Base-by-base conservation (phyloP, 129 eudicot genomes). In the Chrysanthemum seticuspe region DNA sequence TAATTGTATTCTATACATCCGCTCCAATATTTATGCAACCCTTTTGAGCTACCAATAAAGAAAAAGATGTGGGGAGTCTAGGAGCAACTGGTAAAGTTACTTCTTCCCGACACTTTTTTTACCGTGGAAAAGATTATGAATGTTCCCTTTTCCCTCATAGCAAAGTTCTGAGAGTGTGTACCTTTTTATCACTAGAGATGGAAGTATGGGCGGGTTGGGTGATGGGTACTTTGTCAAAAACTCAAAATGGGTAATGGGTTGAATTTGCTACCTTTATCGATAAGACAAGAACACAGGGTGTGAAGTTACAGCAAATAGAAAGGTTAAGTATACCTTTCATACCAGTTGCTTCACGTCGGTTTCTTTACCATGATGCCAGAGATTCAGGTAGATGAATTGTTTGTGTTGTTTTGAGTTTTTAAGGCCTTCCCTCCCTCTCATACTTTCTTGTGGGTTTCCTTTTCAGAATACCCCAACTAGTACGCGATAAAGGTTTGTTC, bases 401-500 rank as follows among this genome's bases (percentile, higher is more conserved):
- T 71, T 71, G 16, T 55, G 54, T n/a, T 31, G 72, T 18, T 71
- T 72, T 71, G 21, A 72, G 67, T 27, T 58, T 72, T 58, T 68
- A 21, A 3, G 67, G 44, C 67, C 10, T 57, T 71, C 55, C 65
- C 67, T 52, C 76, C 57, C 57, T 71, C 76, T 72, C 67, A 72
- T 72, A 61, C 34, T 47, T 73, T 73, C 45, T 73, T 73, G 48
- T 73, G 48, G 68, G 60, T 73, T 73, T 62, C 21, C 25, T 61
- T 73, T 70, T 73, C 77, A 73, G 77, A 25, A 68, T 60, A 23
- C 53, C 49, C 48, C 77, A 73, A 73, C 69, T 58, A 23, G 68
- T 62, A 60, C 68, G 69, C 60, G 51, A 60, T 73, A 74, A 63
- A 63, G 78, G 71, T 74, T 74, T 64, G 71, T 63, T 74, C 64